A percentile compares a stretch with the other conserved stretches of the same genome.
Evolutionary conservation across 2,329 filamentous ascomycete species (phyloP).

Genomic region (Cordyceps militaris): DNA sequence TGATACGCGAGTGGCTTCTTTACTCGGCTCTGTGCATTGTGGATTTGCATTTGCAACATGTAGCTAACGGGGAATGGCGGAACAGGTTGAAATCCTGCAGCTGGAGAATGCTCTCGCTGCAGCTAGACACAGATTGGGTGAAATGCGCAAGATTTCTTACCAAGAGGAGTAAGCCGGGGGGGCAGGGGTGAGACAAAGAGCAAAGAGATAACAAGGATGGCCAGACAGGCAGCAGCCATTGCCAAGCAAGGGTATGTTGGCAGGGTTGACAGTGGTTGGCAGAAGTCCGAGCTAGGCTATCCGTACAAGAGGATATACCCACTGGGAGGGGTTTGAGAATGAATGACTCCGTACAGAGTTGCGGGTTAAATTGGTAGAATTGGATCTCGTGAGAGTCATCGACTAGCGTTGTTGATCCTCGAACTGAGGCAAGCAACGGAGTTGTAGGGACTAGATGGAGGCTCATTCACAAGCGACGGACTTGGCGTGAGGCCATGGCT

Average conservation of each 20-base stretch:
- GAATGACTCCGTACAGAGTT: too few species aligned
- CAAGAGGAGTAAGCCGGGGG: constrained; percentile 56
- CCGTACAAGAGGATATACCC: too few species aligned
- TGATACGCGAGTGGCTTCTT: not conserved
- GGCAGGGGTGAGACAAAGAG: not conserved
- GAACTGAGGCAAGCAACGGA: not conserved
- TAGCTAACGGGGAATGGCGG: constrained; percentile 7
- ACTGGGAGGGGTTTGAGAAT: too few species aligned
- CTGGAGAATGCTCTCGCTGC: constrained; percentile 78
- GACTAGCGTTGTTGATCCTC: not conserved
- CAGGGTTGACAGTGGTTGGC: too few species aligned
- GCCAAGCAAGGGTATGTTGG: too few species aligned
- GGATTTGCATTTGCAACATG: not conserved
- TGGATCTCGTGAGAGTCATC: not conserved
- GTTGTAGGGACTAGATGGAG: not conserved
- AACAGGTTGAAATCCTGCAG: constrained; percentile 90
- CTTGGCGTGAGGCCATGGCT: not conserved
- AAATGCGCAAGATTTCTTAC: constrained; percentile 98
- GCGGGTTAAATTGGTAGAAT: not conserved
- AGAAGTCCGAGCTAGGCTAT: too few species aligned
- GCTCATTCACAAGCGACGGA: not conserved
- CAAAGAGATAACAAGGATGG: not conserved
- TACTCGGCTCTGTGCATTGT: not conserved
- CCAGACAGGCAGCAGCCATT: not conserved
- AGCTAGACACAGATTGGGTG: constrained; percentile 76